These are phyloP conservation scores for Penicillium sp. DNA, from an alignment of 2,329 filamentous ascomycete genomes.

Conservation along the genomic window DNA sequence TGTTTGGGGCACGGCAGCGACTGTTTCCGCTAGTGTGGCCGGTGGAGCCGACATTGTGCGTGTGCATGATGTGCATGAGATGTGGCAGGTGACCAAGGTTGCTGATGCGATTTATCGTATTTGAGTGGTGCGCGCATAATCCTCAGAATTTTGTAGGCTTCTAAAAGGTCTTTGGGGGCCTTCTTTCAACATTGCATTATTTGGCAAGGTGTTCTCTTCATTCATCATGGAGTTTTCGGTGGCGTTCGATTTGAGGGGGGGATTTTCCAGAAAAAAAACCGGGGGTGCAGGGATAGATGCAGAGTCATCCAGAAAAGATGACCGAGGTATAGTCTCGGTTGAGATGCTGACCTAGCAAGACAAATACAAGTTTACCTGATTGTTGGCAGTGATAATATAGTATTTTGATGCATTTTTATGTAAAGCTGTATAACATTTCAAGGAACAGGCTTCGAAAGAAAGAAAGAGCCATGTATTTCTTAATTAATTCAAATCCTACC, in stretches of 20 bases:
- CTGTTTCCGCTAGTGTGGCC: conserved; percentile 80
- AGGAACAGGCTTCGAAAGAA: neutral
- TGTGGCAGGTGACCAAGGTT: conserved; percentile 82
- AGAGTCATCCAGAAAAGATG: conserved; percentile 4
- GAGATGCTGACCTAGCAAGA: neutral
- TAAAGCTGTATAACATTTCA: neutral
- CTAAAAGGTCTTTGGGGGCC: neutral
- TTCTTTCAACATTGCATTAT: conserved; percentile 31
- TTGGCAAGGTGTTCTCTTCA: conserved; percentile 21
- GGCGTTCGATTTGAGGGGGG: neutral
- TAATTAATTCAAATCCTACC: conserved; percentile 30
- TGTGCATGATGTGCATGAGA: conserved; percentile 88
- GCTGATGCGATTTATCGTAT: conserved; percentile 86
- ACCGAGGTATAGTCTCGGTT: conserved; percentile 4
- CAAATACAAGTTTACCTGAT: neutral
- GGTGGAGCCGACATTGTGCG: conserved; percentile 90
- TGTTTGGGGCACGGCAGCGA: conserved; percentile 83
- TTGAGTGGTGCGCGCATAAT: conserved; percentile 9
- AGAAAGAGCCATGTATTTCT: conserved; percentile 22
- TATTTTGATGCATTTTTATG: conserved; percentile 10
- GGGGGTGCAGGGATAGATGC: neutral
- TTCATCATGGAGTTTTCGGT: conserved; percentile 28
- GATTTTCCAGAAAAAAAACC: neutral
- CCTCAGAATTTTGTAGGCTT: neutral
- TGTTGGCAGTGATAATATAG: neutral